These are phyloP conservation scores for Mycena amicta DNA, from an alignment of 768 basidiomycete genomes.

Conservation along the genomic window DNA sequence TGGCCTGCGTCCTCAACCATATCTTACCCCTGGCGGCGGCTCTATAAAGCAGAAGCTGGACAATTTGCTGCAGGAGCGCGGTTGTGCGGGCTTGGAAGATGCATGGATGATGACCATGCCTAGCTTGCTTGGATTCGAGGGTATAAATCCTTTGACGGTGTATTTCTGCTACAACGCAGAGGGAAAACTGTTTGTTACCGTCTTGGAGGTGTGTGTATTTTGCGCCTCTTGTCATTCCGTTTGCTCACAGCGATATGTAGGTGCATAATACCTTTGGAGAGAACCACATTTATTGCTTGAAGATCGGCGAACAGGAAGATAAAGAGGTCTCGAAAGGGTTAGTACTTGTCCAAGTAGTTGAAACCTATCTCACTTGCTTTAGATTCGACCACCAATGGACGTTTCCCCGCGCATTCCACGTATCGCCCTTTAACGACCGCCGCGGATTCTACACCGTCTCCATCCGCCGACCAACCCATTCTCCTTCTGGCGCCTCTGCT, in stretches of 20 bases:
- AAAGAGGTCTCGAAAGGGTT: constrained; percentile 32
- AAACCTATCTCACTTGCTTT: not conserved
- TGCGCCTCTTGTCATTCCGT: not conserved
- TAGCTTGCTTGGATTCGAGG: constrained; percentile 63
- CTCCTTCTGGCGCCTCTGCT: constrained; percentile 30
- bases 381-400: constrained; percentile 69
- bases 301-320: constrained; percentile 50
- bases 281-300: constrained; percentile 60
- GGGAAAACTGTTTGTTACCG: constrained; percentile 39
- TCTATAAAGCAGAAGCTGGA: constrained; percentile 47
- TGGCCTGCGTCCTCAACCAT: constrained; percentile 48
- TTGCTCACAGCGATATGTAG: constrained; percentile 30
- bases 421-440: constrained; percentile 77
- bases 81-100: constrained; percentile 40
- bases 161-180: constrained; percentile 60
- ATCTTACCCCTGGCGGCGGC: constrained; percentile 37
- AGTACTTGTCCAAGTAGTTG: constrained; percentile 12
- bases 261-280: constrained; percentile 79
- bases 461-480: constrained; percentile 47
- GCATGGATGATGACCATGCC: constrained; percentile 81
- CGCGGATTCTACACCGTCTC: constrained; percentile 65
- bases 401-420: constrained; percentile 69
- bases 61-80: constrained; percentile 34
- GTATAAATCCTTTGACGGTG: constrained; percentile 71
- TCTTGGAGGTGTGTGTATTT: constrained; percentile 57